Conservation (phyloP, 331 rosid species). For the Rhamnella rubrinervis region DNA sequence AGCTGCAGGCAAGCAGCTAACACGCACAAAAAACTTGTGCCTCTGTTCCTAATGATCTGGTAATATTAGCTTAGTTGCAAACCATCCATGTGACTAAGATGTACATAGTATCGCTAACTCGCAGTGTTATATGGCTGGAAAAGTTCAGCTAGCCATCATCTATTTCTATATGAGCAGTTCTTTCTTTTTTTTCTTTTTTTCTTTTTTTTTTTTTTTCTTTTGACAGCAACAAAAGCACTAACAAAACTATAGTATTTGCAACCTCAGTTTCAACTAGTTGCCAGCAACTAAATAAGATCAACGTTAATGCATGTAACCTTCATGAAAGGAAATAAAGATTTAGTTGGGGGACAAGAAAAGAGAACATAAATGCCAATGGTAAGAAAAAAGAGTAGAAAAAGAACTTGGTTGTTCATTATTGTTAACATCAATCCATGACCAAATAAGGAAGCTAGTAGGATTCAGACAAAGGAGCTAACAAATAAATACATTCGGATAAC, state of each 20-base stretch:
- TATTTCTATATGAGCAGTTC: not conserved
- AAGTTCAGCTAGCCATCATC: not conserved
- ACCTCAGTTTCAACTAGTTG: not conserved
- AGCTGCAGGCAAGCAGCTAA: too few species aligned
- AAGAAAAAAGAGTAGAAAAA: constrained; percentile 2
- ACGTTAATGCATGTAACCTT: not conserved
- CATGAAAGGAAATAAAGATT: not conserved
- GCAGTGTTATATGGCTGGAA: not conserved
- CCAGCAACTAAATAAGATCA: not conserved
- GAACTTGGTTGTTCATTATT: constrained; percentile 6
- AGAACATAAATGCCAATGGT: not conserved
- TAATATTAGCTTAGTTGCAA: not conserved
- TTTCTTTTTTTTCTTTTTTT: not conserved
- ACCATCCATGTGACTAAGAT: not conserved
- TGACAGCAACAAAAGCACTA: not conserved
- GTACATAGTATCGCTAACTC: not conserved
- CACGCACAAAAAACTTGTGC: too few species aligned
- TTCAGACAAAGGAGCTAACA: too few species aligned
- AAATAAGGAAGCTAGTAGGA: too few species aligned
- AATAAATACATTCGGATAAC: too few species aligned
- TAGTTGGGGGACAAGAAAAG: constrained; percentile 1
- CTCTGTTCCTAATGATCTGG: too few species aligned
- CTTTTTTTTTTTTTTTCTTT: not conserved
- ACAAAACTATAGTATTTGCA: not conserved
- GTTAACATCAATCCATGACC: not conserved